Percentiles rank a stretch among this genome's conserved stretches.
Conservation (phyloP, 148 eudicot species). For the Suaeda aralocaspica region DNA sequence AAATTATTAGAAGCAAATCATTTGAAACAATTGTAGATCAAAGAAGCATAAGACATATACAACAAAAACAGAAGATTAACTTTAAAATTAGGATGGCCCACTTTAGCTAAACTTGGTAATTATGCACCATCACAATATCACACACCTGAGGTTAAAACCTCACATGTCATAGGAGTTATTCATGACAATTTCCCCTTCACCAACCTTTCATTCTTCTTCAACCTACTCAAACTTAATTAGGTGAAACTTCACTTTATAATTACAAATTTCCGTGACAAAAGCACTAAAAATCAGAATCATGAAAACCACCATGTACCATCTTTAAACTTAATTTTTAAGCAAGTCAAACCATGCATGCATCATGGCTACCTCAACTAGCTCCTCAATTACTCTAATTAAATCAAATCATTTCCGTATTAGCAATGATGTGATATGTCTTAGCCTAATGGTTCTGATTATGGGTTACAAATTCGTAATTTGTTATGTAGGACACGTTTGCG, state of each 20-base stretch:
- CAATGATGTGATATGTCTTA: too few species aligned
- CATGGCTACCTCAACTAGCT: constrained; percentile 17
- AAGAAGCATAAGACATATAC: too few species aligned
- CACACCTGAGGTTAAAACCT: not conserved
- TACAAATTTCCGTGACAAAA: not conserved
- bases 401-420: not conserved
- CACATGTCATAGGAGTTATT: constrained; percentile 3
- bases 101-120: constrained; percentile 4
- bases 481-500: too few species aligned
- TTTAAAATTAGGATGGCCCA: not conserved
- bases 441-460: too few species aligned
- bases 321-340: constrained; percentile 20
- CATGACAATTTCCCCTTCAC: not conserved
- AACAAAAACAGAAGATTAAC: too few species aligned
- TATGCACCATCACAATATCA: not conserved
- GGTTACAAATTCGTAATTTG: too few species aligned
- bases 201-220: constrained; percentile 12
- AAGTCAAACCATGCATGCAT: constrained; percentile 12
- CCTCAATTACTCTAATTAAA: not conserved
- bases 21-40: too few species aligned
- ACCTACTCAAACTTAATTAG: constrained; percentile 16
- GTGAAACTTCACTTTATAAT: constrained; percentile 13
- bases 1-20: too few species aligned
- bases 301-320: constrained; percentile 10
- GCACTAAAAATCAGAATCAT: not conserved